Conservation (phyloP, 106 monocot genomes). For the Dioscorea dumetorum region DNA sequence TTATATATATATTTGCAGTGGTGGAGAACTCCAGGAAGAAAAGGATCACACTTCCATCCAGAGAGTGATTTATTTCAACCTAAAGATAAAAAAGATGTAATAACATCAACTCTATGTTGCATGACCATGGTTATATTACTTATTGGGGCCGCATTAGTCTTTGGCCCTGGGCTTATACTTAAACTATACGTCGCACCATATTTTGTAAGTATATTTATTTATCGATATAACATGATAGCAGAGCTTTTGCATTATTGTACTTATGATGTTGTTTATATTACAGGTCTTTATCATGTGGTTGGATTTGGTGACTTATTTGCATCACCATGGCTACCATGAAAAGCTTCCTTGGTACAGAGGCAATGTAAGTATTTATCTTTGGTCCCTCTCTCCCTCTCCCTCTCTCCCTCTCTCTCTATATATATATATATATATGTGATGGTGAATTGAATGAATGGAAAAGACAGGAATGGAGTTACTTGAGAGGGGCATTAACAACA, state of each 20-base stretch:
- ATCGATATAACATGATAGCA: background rate
- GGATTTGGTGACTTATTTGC: slow-evolving; percentile 90
- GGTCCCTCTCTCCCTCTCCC: too few species aligned
- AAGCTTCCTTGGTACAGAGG: slow-evolving; percentile 96
- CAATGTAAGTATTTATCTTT: slow-evolving; percentile 31
- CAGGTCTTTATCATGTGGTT: slow-evolving; percentile 84
- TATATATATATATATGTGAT: background rate
- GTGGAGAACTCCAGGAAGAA: slow-evolving; percentile 71
- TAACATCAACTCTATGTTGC: slow-evolving; percentile 71
- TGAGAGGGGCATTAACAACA: slow-evolving; percentile 69
- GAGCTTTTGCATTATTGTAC: too few species aligned
- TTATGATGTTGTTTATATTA: background rate
- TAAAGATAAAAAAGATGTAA: slow-evolving; percentile 56
- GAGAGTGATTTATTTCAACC: slow-evolving; percentile 57
- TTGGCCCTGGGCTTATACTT: slow-evolving; percentile 46
- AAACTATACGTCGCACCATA: slow-evolving; percentile 68
- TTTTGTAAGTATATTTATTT: slow-evolving; percentile 16
- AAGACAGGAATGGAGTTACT: slow-evolving; percentile 71
- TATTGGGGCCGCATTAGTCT: slow-evolving; percentile 29
- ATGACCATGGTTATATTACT: slow-evolving; percentile 39
- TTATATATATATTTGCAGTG: slow-evolving; percentile 18
- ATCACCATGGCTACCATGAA: slow-evolving; percentile 85
- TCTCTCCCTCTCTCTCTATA: too few species aligned
- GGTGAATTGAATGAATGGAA: too few species aligned
- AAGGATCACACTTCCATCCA: slow-evolving; percentile 68